Evolutionary conservation across 1,284 basidiomycete genomes (phyloP).

Genomic region (Malassezia brasiliensis): DNA sequence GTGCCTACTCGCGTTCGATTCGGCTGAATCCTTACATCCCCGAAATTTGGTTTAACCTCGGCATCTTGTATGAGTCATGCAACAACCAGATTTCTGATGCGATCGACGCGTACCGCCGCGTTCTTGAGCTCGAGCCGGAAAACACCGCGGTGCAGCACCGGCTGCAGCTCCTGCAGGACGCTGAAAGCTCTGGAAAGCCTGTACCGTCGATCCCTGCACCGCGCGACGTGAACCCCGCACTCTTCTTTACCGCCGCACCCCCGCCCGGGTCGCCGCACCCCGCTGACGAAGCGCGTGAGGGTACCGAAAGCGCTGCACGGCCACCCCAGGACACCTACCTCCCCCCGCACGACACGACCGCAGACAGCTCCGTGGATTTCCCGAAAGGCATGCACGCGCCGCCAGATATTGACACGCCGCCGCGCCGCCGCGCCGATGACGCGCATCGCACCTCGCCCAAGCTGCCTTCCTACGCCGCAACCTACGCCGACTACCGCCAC

Average conservation of each 20-base stretch:
- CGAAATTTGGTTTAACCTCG: conserved; percentile 98
- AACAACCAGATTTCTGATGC: conserved; percentile 98
- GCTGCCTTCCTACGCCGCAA: conserved; percentile 5
- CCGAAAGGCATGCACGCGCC: neutral
- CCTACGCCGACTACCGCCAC: neutral
- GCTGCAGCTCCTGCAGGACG: conserved; percentile 59
- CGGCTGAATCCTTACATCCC: conserved; percentile 98
- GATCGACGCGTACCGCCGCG: conserved; percentile 73
- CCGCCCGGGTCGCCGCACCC: neutral
- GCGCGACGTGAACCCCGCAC: conserved; percentile 87
- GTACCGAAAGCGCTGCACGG: neutral
- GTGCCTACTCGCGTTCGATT: conserved; percentile 95
- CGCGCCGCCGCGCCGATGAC: neutral
- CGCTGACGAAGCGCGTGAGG: neutral
- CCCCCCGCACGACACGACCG: neutral
- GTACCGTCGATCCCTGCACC: conserved; percentile 74
- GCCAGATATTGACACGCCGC: neutral
- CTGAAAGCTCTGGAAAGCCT: conserved; percentile 67
- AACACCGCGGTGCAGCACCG: conserved; percentile 41
- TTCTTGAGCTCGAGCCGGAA: conserved; percentile 44
- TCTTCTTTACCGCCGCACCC: conserved; percentile 54
- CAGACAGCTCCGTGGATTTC: neutral
- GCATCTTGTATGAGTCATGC: conserved; percentile 91
- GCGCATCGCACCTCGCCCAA: neutral
- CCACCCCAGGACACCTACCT: neutral